Base-by-base conservation (phyloP, 208 protist genomes). In the Acanthamoeba polyphaga region DNA sequence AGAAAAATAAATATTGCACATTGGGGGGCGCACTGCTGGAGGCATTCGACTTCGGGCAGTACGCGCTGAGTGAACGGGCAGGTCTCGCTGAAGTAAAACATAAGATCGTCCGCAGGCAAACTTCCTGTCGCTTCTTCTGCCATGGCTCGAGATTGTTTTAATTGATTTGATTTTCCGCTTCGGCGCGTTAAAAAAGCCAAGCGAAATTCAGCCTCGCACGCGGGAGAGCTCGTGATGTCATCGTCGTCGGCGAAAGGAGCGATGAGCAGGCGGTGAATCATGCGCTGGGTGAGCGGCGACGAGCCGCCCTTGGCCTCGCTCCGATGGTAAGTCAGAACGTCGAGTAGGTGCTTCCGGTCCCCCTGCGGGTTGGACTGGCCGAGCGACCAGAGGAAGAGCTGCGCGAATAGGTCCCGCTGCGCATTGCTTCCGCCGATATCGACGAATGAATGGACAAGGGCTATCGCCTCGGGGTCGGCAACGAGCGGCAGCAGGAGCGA, bases 41-140 rank as follows among this genome's bases (percentile, higher is more conserved):
- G 27, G 32, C 90, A 94, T 38, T 94, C 66, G 19, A 94, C 90
- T 84, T 94, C 90, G 10, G 90, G 90, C 10, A 94, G 90, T 8
- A 62, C 90, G 10, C 70, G 62, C 51, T 94, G 17, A 5, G 90
- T 94, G 51, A 84, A 94, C 32, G 66, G 60, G 66, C 90, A 94
- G 10, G 43, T 22, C 51, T 94, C 90, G 17, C 90, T 66, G 32
- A 82, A 94, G 51, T 82, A 94, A 24, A 94, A 70, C n/a, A 94
- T 15, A 9, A 94, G 49, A 34, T 94, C 68, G 15, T 85, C 78
- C 27, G 22, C 49, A 2, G 19, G 4, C 27, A 19, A 68, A 68
- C 24, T 68, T 1, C 24, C 17, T 22, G 24, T 1, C 62, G 15
- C 24, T 68, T 29, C 43, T 60, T 87, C n/a, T 22, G 29, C 27